phyloP scores from a whole-genome alignment of 1,139 yeast genomes.

The Candida sp. region DNA sequence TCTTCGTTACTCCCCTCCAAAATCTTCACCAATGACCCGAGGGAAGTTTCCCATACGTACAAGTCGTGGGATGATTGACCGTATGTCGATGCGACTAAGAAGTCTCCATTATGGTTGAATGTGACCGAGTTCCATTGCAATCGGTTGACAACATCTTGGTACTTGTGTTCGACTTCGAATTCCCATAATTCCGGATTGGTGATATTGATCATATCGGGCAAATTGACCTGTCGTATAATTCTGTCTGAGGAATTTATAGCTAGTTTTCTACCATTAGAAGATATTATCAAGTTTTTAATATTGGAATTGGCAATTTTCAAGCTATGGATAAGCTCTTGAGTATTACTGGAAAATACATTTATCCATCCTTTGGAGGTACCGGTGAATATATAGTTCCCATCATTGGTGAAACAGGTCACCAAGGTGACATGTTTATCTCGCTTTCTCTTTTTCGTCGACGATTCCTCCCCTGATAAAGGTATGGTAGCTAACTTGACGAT shows the following conservation, averaged over 20 bases:
- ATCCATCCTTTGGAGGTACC: constrained; percentile 86
- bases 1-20: constrained; percentile 92
- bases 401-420: constrained; percentile 32
- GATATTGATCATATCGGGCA: constrained; percentile 46
- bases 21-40: constrained; percentile 86
- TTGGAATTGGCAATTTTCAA: constrained; percentile 63
- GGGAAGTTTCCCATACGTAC: constrained; percentile 88
- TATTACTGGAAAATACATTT: constrained; percentile 41
- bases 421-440: constrained; percentile 26
- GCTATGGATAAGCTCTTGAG: constrained; percentile 39
- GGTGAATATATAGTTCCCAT: constrained; percentile 53
- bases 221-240: constrained; percentile 64
- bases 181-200: constrained; percentile 40
- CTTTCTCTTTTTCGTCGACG: constrained; percentile 9
- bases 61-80: constrained; percentile 87
- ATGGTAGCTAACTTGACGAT: constrained; percentile 17
- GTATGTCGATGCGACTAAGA: constrained; percentile 81
- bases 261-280: constrained; percentile 64
- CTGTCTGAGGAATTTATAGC: constrained; percentile 84
- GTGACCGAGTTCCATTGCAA: constrained; percentile 86
- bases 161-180: constrained; percentile 72
- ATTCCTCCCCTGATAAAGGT: constrained; percentile 21
- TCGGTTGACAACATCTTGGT: constrained; percentile 87
- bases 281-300: constrained; percentile 66
- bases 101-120: constrained; percentile 79